Evolutionary conservation across 2,329 filamentous ascomycete species (phyloP).

Genomic region (Emericellopsis cladophorae): DNA sequence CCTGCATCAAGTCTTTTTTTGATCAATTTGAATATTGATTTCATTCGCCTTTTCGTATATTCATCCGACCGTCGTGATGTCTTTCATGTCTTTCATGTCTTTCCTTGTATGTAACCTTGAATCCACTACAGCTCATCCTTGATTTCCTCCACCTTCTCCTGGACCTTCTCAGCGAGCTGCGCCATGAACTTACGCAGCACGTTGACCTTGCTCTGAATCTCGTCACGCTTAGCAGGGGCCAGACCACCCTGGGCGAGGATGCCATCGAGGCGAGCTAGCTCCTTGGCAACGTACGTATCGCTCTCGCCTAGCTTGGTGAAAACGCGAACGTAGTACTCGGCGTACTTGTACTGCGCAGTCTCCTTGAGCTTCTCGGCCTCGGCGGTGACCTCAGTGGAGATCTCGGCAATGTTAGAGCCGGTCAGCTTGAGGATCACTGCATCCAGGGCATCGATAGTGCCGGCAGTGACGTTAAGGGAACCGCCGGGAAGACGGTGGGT

Average conservation of each 20-base stretch:
- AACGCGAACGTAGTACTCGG: slow-evolving; percentile 87
- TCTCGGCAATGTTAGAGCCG: slow-evolving; percentile 46
- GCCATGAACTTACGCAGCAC: slow-evolving; percentile 68
- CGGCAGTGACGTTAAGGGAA: slow-evolving; percentile 63
- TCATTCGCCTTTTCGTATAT: background rate
- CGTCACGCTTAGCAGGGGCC: slow-evolving; percentile 75
- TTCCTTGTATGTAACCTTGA: slow-evolving; percentile 4
- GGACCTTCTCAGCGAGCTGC: slow-evolving; percentile 37
- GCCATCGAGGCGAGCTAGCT: slow-evolving; percentile 66
- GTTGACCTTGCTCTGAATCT: slow-evolving; percentile 77
- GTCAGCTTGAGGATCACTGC: slow-evolving; percentile 61
- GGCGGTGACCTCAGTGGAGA: slow-evolving; percentile 60
- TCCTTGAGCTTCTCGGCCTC: slow-evolving; percentile 53
- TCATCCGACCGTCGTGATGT: too few species aligned
- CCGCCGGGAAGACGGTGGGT: slow-evolving; percentile 77
- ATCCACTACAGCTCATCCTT: slow-evolving; percentile 59
- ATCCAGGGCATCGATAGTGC: slow-evolving; percentile 72
- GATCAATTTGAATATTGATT: background rate
- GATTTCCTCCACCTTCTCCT: slow-evolving; percentile 17
- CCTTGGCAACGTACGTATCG: slow-evolving; percentile 71
- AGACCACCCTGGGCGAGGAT: slow-evolving; percentile 80
- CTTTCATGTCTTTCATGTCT: background rate
- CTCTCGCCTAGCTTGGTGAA: slow-evolving; percentile 74
- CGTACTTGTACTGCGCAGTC: slow-evolving; percentile 57
- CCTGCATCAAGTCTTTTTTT: too few species aligned